These are phyloP conservation scores for Talaromyces ruber DNA, from an alignment of 495 filamentous ascomycete species.

Conservation along the genomic window DNA sequence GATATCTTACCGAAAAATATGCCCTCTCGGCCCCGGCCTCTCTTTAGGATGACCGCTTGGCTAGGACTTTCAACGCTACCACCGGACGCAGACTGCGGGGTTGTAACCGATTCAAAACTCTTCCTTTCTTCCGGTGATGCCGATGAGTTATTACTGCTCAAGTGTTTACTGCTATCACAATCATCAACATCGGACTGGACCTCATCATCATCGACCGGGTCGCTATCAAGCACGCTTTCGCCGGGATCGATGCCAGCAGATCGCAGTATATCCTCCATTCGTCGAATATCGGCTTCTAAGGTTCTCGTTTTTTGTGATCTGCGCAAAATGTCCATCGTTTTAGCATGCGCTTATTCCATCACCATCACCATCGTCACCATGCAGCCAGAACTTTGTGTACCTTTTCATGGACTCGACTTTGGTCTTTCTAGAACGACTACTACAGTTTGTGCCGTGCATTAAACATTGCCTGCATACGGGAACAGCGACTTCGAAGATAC, in stretches of 20 bases:
- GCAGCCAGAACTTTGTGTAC: neutral
- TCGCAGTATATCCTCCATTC: slow-evolving; percentile 79
- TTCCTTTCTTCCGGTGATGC: neutral
- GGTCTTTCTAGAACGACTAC: neutral
- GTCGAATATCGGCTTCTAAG: slow-evolving; percentile 77
- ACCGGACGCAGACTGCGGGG: slow-evolving; percentile 12
- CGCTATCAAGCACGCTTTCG: neutral
- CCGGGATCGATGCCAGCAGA: slow-evolving; percentile 39
- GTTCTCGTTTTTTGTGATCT: slow-evolving; percentile 90
- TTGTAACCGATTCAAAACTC: neutral
- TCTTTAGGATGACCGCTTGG: slow-evolving; percentile 62
- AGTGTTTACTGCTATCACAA: neutral
- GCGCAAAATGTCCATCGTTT: neutral
- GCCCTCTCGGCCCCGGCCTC: slow-evolving; percentile 79
- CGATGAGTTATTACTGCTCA: neutral
- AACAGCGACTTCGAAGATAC: neutral
- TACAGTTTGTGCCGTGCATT: neutral
- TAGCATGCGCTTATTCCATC: neutral
- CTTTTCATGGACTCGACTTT: slow-evolving; percentile 3
- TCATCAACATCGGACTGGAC: slow-evolving; percentile 1
- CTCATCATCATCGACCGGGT: neutral
- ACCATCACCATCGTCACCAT: too few species aligned
- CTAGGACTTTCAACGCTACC: slow-evolving; percentile 14
- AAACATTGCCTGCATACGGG: slow-evolving; percentile 1
- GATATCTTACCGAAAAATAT: slow-evolving; percentile 53